Conservation (phyloP, 169 alveolate genomes). For the Cryptosporidium sp. region DNA sequence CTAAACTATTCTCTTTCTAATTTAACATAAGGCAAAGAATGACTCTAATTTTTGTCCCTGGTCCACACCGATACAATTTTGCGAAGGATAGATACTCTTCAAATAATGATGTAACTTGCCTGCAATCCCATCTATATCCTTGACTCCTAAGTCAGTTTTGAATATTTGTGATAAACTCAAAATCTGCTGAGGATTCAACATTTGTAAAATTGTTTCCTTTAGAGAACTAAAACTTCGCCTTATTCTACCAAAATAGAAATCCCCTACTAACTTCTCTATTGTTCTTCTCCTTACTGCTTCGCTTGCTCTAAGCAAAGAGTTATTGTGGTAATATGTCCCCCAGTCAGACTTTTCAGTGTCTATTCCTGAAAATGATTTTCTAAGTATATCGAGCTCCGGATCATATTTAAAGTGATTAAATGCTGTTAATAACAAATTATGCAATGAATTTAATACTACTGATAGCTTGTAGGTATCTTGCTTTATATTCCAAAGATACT, state of each 20-base stretch:
- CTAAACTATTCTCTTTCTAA: not conserved
- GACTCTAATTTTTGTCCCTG: slow-evolving; percentile 63
- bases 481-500: slow-evolving; percentile 24
- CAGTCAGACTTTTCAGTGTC: slow-evolving; percentile 16
- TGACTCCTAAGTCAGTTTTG: slow-evolving; percentile 33
- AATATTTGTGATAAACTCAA: slow-evolving; percentile 31
- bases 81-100: slow-evolving; percentile 56
- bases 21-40: slow-evolving; percentile 52
- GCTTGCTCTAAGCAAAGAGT: slow-evolving; percentile 39
- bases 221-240: slow-evolving; percentile 54
- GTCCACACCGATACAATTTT: slow-evolving; percentile 61
- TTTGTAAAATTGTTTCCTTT: slow-evolving; percentile 46
- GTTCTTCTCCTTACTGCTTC: slow-evolving; percentile 51
- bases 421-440: slow-evolving; percentile 38
- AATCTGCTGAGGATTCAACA: slow-evolving; percentile 72
- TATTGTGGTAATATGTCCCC: slow-evolving; percentile 30
- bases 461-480: slow-evolving; percentile 37
- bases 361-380: slow-evolving; percentile 38
- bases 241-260: slow-evolving; percentile 64
- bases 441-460: slow-evolving; percentile 21
- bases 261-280: slow-evolving; percentile 53
- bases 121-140: slow-evolving; percentile 42
- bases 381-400: slow-evolving; percentile 55
- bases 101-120: slow-evolving; percentile 10
- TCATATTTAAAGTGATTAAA: slow-evolving; percentile 67